These are phyloP conservation scores for Hemisphaericaspora subhashii DNA, from an alignment of 1,139 yeast genomes.

Conservation along the genomic window DNA sequence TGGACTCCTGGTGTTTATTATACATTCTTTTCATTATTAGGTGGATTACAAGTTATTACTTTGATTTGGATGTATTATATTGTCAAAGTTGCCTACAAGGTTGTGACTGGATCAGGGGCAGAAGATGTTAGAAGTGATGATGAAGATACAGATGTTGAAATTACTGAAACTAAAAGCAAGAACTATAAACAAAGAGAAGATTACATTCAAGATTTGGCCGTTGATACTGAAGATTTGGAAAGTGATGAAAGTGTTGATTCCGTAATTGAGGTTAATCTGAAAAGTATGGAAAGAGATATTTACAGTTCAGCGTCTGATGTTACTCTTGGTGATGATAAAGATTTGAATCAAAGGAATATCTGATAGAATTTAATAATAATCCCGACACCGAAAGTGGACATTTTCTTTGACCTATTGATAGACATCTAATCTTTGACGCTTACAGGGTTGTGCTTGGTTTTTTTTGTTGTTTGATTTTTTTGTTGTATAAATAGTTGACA, in stretches of 20 bases:
- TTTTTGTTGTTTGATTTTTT: slow-evolving; percentile 1
- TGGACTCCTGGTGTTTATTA: slow-evolving; percentile 55
- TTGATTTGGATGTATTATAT: slow-evolving; percentile 77
- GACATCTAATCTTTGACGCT: no score
- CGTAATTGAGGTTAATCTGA: slow-evolving; percentile 5
- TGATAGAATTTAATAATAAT: slow-evolving; percentile 1
- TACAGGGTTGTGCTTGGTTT: no score
- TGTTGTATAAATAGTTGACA: neutral
- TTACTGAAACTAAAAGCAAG: slow-evolving; percentile 16
- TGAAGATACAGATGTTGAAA: slow-evolving; percentile 36
- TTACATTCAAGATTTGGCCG: slow-evolving; percentile 6
- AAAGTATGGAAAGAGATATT: slow-evolving; percentile 6
- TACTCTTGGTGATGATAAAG: slow-evolving; percentile 12
- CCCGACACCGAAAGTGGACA: neutral
- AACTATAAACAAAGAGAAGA: neutral
- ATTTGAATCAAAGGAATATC: slow-evolving; percentile 2
- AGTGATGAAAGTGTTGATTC: slow-evolving; percentile 4
- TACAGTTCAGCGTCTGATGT: slow-evolving; percentile 12
- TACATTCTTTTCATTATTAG: slow-evolving; percentile 55
- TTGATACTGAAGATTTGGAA: slow-evolving; percentile 4
- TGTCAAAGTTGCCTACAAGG: slow-evolving; percentile 65
- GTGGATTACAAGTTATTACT: slow-evolving; percentile 66
- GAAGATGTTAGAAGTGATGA: slow-evolving; percentile 84
- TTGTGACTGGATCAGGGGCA: slow-evolving; percentile 69
- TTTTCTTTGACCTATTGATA: neutral